Evolutionary conservation across 176 grass and related monocot species (phyloP).

Genomic region (Triticum turgidum): DNA sequence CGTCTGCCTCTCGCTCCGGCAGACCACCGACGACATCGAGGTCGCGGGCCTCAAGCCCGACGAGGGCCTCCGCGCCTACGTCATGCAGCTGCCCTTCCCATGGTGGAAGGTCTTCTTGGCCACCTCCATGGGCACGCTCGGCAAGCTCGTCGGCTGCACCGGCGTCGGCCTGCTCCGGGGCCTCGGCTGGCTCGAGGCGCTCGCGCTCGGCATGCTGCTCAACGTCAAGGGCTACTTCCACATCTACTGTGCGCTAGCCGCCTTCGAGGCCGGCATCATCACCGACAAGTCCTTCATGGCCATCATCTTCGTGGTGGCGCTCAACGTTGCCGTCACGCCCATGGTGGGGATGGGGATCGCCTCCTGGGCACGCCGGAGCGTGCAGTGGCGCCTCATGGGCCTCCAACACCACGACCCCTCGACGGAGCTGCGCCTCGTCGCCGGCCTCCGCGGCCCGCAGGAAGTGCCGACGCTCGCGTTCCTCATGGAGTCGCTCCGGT

Average conservation of each 20-base stretch:
- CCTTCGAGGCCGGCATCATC: slow-evolving; percentile 45
- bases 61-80: slow-evolving; percentile 18
- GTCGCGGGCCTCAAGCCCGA: not conserved
- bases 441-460: slow-evolving; percentile 58
- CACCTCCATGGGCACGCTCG: slow-evolving; percentile 45
- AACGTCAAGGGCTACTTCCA: slow-evolving; percentile 89
- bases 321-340: slow-evolving; percentile 53
- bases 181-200: slow-evolving; percentile 47
- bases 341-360: slow-evolving; percentile 50
- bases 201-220: slow-evolving; percentile 70
- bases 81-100: slow-evolving; percentile 43
- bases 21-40: slow-evolving; percentile 50
- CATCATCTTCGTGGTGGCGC: slow-evolving; percentile 51
- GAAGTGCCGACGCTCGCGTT: slow-evolving; percentile 51
- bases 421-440: slow-evolving; percentile 52
- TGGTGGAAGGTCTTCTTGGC: slow-evolving; percentile 56
- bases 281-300: slow-evolving; percentile 60
- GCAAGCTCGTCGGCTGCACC: slow-evolving; percentile 50
- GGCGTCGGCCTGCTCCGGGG: slow-evolving; percentile 36
- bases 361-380: slow-evolving; percentile 52
- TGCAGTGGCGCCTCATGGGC: slow-evolving; percentile 61
- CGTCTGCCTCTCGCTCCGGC: slow-evolving; percentile 47
- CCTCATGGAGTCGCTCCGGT: slow-evolving; percentile 56
- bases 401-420: slow-evolving; percentile 55
- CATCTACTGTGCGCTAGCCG: slow-evolving; percentile 60